Conservation (phyloP, 1,139 yeast species). For the Arxiozyma bovina region DNA sequence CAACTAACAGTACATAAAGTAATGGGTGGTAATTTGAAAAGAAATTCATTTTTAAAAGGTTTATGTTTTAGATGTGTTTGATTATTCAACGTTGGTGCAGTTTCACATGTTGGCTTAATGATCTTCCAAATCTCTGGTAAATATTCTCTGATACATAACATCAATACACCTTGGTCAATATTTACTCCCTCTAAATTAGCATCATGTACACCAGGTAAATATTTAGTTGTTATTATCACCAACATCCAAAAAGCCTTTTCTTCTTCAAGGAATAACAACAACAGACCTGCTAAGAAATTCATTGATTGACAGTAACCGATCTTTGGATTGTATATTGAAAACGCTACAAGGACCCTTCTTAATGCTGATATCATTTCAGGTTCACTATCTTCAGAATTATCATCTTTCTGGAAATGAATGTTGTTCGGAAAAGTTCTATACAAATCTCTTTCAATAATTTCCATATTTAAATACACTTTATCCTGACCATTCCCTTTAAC, state of each 20-base stretch:
- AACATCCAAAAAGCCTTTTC: conserved; percentile 94
- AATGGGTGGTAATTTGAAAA: conserved; percentile 75
- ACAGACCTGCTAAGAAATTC: conserved; percentile 80
- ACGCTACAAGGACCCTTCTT: conserved; percentile 73
- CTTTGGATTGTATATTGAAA: conserved; percentile 78
- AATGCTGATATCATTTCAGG: conserved; percentile 60
- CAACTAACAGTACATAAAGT: conserved; percentile 92
- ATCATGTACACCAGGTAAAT: conserved; percentile 87
- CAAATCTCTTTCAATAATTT: conserved; percentile 86
- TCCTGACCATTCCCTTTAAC: neutral
- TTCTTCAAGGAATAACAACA: conserved; percentile 76
- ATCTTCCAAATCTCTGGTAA: conserved; percentile 71
- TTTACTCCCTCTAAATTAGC: conserved; percentile 88
- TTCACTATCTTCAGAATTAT: conserved; percentile 35
- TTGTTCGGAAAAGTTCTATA: conserved; percentile 94
- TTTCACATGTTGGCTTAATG: conserved; percentile 5
- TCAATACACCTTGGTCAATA: conserved; percentile 87
- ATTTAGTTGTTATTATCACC: conserved; percentile 75
- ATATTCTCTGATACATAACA: conserved; percentile 77
- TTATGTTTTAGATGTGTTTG: neutral
- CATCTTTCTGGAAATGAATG: conserved; percentile 50
- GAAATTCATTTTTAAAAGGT: conserved; percentile 45
- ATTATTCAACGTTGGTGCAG: neutral
- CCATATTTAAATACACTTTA: conserved; percentile 51
- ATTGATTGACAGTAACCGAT: conserved; percentile 94